Conservation (phyloP, 208 protist species). For the Vickermania spadyakhi region DNA sequence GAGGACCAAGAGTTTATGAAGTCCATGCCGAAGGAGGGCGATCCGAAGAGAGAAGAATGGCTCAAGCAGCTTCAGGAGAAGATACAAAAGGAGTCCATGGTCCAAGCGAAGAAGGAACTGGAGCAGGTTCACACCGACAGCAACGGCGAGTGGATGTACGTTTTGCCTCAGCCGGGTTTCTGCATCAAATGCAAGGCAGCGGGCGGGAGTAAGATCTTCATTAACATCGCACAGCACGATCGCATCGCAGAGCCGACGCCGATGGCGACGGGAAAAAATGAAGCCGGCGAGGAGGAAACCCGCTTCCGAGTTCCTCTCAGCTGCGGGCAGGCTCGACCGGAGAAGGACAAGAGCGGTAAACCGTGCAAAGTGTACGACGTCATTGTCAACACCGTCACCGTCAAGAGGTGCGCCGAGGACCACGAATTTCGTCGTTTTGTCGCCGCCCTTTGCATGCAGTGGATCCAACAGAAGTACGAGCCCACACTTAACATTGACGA, state of each 20-base stretch:
- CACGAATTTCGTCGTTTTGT: constrained; percentile 83
- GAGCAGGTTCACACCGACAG: constrained; percentile 82
- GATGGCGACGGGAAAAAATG: constrained; percentile 23
- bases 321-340: constrained; percentile 72
- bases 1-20: constrained; percentile 19
- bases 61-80: constrained; percentile 57
- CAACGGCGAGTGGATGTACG: constrained; percentile 84
- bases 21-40: constrained; percentile 65
- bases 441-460: constrained; percentile 80
- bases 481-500: constrained; percentile 83
- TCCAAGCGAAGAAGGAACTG: constrained; percentile 47
- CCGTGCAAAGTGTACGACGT: constrained; percentile 89
- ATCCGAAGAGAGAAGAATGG: constrained; percentile 60
- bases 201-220: constrained; percentile 77
- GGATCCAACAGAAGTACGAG: constrained; percentile 87
- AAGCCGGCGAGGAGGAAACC: constrained; percentile 31
- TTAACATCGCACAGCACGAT: constrained; percentile 83
- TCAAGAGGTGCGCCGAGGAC: constrained; percentile 57
- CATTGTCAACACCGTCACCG: constrained; percentile 75
- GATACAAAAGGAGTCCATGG: constrained; percentile 47
- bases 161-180: constrained; percentile 72
- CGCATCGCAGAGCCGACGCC: constrained; percentile 83
- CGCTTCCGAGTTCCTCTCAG: constrained; percentile 84
- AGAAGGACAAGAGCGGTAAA: constrained; percentile 74
- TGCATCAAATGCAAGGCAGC: constrained; percentile 71